Evolutionary conservation across 768 basidiomycete genomes (phyloP).

Genomic region (Mycena vitilis): DNA sequence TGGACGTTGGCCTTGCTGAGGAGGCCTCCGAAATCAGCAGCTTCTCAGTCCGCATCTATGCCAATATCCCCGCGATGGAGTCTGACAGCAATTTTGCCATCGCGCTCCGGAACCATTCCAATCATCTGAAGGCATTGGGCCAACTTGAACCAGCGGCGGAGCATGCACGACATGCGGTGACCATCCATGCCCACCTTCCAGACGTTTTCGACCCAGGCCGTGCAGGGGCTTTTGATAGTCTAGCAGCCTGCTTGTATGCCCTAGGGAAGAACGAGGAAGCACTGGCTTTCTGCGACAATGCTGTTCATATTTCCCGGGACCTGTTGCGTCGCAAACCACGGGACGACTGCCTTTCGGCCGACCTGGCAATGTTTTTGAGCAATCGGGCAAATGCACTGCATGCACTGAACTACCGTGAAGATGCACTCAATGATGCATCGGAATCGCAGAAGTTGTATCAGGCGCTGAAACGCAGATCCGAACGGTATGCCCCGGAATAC

Average conservation of each 20-base stretch:
- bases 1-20: slow-evolving; percentile 15
- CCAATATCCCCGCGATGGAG: neutral
- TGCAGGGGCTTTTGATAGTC: too few relatives aligned
- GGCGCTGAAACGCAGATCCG: too few relatives aligned
- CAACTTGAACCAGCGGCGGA: neutral
- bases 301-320: slow-evolving; percentile 9
- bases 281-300: neutral
- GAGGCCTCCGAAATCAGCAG: slow-evolving; percentile 23
- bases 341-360: slow-evolving; percentile 11
- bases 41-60: slow-evolving; percentile 14
- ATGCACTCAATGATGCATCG: neutral
- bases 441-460: neutral
- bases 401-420: neutral
- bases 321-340: neutral
- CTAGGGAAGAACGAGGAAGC: too few relatives aligned
- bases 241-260: too few relatives aligned
- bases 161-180: too few relatives aligned
- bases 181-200: too few relatives aligned
- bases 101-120: slow-evolving; percentile 16
- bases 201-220: too few relatives aligned
- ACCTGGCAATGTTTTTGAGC: slow-evolving; percentile 19
- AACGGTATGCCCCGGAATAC: slow-evolving; percentile 2
- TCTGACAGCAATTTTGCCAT: slow-evolving; percentile 16
- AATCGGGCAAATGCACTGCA: slow-evolving; percentile 10
- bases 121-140: slow-evolving; percentile 9